Conservation (phyloP, 345 rosid species). For the Rhodomyrtus tomentosa region DNA sequence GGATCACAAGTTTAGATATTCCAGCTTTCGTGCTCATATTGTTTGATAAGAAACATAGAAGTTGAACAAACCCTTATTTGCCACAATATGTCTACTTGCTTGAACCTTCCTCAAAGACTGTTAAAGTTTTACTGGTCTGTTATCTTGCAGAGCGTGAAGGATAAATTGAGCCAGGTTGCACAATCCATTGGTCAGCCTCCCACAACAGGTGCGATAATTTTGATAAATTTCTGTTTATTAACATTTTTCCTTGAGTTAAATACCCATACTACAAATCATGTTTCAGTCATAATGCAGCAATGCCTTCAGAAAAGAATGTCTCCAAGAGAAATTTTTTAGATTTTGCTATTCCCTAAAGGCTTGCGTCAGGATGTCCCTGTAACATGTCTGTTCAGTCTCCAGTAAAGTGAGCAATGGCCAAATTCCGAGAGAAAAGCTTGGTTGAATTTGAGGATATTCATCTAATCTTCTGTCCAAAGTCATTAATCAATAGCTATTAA, state of each 20-base stretch:
- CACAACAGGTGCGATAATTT: slow-evolving; percentile 24
- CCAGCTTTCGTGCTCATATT: background rate
- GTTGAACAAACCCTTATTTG: background rate
- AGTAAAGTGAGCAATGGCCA: background rate
- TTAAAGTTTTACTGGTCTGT: background rate
- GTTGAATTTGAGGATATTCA: background rate
- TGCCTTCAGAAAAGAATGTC: background rate
- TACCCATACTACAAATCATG: background rate
- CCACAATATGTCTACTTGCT: background rate
- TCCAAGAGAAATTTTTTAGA: background rate
- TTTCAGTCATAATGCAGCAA: background rate
- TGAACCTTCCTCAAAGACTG: background rate
- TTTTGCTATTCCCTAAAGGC: background rate
- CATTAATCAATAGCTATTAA: background rate
- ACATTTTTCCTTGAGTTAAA: background rate
- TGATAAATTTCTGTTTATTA: background rate
- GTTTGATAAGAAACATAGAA: background rate
- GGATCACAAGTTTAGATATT: background rate
- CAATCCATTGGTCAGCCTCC: slow-evolving; percentile 30
- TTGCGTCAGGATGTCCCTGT: background rate
- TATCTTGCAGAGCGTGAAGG: slow-evolving; percentile 27
- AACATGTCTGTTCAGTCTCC: background rate
- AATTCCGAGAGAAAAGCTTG: background rate
- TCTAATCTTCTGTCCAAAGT: background rate
- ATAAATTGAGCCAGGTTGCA: slow-evolving; percentile 40